These are phyloP conservation scores for Fonsecaea monophora DNA, from an alignment of 2,329 filamentous ascomycete species.

Conservation along the genomic window DNA sequence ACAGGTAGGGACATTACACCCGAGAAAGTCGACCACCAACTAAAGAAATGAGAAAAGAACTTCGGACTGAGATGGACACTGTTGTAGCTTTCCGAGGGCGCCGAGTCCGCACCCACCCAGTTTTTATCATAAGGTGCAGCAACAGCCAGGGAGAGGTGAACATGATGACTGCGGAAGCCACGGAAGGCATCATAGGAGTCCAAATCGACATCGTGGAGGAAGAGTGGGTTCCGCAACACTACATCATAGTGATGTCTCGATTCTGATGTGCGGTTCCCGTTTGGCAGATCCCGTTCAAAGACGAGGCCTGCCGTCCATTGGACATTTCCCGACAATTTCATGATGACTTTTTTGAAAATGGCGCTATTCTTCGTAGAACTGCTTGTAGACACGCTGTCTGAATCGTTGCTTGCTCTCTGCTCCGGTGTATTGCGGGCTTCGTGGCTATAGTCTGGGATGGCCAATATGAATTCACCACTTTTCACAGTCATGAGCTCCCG, in stretches of 20 bases:
- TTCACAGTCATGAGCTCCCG: slow-evolving; percentile 94
- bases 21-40: slow-evolving; percentile 96
- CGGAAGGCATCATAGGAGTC: slow-evolving; percentile 85
- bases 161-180: slow-evolving; percentile 95
- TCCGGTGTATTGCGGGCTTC: slow-evolving; percentile 73
- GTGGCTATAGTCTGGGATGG: slow-evolving; percentile 90
- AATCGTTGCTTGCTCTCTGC: slow-evolving; percentile 50
- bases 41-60: slow-evolving; percentile 98
- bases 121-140: slow-evolving; percentile 85
- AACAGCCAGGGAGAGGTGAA: slow-evolving; percentile 92
- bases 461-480: slow-evolving; percentile 92
- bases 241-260: slow-evolving; percentile 95
- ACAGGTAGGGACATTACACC: slow-evolving; percentile 94
- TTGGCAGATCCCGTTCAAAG: slow-evolving; percentile 82
- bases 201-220: slow-evolving; percentile 63
- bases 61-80: slow-evolving; percentile 91
- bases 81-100: slow-evolving; percentile 90
- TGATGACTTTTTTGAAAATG: slow-evolving; percentile 96
- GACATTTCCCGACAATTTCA: slow-evolving; percentile 97
- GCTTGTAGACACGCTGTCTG: slow-evolving; percentile 66
- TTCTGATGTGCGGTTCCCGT: slow-evolving; percentile 77
- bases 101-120: slow-evolving; percentile 77
- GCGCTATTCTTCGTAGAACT: slow-evolving; percentile 74
- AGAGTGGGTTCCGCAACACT: slow-evolving; percentile 79
- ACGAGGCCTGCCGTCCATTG: slow-evolving; percentile 90